Evolutionary conservation across 345 rosid species (phyloP).

Genomic region (Pistacia integerrima): DNA sequence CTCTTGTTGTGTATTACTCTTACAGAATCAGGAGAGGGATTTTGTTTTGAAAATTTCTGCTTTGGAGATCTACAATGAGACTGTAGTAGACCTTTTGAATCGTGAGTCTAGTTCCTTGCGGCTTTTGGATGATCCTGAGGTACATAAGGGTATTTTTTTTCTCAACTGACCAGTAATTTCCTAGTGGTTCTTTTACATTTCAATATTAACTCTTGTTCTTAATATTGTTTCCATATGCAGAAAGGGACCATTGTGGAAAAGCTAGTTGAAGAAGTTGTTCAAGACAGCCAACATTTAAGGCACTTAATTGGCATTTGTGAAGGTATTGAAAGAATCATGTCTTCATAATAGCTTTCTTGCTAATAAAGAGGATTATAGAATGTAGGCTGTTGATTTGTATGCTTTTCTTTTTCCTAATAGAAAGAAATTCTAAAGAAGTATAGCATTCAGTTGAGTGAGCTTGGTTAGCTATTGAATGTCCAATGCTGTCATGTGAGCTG

Average conservation of each 20-base stretch:
- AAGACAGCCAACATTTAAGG: constrained; percentile 71
- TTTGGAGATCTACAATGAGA: constrained; percentile 92
- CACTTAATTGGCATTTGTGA: constrained; percentile 85
- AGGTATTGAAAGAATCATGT: constrained; percentile 45
- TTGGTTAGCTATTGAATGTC: background rate
- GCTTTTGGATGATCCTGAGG: constrained; percentile 98
- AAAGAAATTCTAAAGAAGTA: no score
- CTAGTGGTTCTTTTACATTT: background rate
- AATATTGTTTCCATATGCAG: constrained; percentile 40
- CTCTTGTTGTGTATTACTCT: background rate
- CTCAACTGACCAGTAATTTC: background rate
- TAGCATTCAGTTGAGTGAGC: background rate
- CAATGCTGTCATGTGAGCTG: background rate
- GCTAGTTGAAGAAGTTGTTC: constrained; percentile 77
- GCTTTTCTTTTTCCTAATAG: no score
- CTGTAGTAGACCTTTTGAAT: constrained; percentile 79
- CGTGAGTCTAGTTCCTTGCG: constrained; percentile 81
- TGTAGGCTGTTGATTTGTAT: no score
- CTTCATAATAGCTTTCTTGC: background rate
- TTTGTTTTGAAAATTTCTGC: constrained; percentile 83
- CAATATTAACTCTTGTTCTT: constrained; percentile 17
- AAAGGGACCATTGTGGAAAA: constrained; percentile 90
- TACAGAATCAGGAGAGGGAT: constrained; percentile 70
- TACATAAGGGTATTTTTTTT: constrained; percentile 26
- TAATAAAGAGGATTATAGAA: no score